phyloP scores from a whole-genome alignment of 495 filamentous ascomycete species.

The Parmelia sp. region DNA sequence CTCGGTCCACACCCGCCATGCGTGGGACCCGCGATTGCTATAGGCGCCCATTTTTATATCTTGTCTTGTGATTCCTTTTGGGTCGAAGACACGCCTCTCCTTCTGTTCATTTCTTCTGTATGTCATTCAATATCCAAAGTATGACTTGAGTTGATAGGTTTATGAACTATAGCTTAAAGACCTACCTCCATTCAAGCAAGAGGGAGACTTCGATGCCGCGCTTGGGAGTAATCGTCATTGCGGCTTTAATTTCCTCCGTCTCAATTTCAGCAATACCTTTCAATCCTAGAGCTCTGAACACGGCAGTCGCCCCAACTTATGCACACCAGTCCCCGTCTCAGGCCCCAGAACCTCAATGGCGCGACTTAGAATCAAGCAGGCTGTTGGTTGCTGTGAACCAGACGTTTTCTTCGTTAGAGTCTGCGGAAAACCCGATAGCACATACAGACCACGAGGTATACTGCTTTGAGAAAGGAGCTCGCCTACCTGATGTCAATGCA shows the following conservation, averaged over 20 bases:
- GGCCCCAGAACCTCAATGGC: not conserved
- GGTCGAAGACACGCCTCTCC: not conserved
- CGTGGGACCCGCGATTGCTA: not conserved
- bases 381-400: not conserved
- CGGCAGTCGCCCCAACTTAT: not conserved
- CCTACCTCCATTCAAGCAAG: not conserved
- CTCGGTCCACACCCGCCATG: constrained; percentile 3
- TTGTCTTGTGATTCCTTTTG: not conserved
- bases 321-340: not conserved
- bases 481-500: not conserved
- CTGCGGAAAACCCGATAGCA: not conserved
- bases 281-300: not conserved
- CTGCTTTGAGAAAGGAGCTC: not conserved
- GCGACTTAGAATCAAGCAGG: not conserved
- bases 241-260: not conserved
- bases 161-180: not conserved
- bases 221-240: not conserved
- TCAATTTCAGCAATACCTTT: not conserved
- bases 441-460: not conserved
- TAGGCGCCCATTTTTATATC: not conserved
- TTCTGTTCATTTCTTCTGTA: not conserved
- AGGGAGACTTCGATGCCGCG: not conserved
- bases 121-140: not conserved
- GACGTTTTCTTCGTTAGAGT: not conserved
- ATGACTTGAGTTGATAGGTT: not conserved